A percentile compares a stretch with the other conserved stretches of the same genome.
phyloP scores from a whole-genome alignment of 192 early-diverging fungal species.

The Entophlyctis helioformis region DNA sequence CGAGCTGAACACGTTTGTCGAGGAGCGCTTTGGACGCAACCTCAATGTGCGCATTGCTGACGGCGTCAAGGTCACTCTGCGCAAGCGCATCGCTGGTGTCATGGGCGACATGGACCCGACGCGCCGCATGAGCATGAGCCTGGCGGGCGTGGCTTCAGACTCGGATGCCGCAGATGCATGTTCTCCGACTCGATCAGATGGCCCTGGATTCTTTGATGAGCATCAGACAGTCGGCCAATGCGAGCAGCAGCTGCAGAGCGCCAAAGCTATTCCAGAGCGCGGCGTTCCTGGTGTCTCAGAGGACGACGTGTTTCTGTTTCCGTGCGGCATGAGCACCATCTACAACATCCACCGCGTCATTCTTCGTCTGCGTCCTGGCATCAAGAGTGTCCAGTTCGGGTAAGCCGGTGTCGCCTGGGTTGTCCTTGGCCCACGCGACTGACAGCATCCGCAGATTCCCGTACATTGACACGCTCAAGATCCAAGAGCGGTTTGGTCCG shows the following conservation, averaged over 20 bases:
- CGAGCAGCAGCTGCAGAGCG: slow-evolving; percentile 25
- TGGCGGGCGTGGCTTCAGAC: no score
- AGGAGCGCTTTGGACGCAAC: slow-evolving; percentile 92
- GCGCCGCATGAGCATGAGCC: slow-evolving; percentile 2
- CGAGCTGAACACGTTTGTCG: slow-evolving; percentile 65
- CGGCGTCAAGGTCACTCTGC: slow-evolving; percentile 60
- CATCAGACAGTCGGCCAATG: no score
- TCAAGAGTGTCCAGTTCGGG: slow-evolving; percentile 85
- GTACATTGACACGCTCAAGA: slow-evolving; percentile 94
- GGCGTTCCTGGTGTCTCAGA: slow-evolving; percentile 47
- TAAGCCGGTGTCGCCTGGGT: no score
- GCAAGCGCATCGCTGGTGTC: slow-evolving; percentile 77
- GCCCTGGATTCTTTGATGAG: no score
- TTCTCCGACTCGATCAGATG: no score
- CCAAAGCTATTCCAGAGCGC: no score
- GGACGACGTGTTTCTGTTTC: slow-evolving; percentile 76
- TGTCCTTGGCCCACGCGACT: no score
- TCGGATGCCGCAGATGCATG: no score
- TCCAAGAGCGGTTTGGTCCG: slow-evolving; percentile 86
- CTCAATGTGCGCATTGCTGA: slow-evolving; percentile 53
- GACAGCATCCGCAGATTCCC: slow-evolving; percentile 50
- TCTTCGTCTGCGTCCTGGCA: slow-evolving; percentile 11
- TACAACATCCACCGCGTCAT: slow-evolving; percentile 71
- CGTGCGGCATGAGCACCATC: slow-evolving; percentile 89
- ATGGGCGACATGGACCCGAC: slow-evolving; percentile 24